Conservation (phyloP, 2,329 filamentous ascomycete species). For the Calonectria crousiana region DNA sequence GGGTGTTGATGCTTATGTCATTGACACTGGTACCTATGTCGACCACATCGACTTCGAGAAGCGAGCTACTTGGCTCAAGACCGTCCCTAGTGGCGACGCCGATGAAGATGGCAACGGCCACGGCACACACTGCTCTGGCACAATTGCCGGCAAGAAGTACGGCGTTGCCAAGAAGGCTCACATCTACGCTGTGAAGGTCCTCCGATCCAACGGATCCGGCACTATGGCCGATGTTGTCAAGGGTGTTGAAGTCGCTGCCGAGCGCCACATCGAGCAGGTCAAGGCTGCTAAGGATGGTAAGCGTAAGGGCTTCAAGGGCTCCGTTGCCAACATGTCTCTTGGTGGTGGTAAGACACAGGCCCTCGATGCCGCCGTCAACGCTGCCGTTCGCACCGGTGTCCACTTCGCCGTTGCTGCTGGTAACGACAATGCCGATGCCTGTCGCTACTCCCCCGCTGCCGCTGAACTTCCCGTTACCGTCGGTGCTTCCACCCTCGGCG, state of each 20-base stretch:
- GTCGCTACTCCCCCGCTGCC: constrained; percentile 98
- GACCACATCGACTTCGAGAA: constrained; percentile 98
- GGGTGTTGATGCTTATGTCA: constrained; percentile 98
- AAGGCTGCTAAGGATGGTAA: constrained; percentile 86
- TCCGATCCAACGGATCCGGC: constrained; percentile 95
- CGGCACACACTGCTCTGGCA: constrained; percentile 99
- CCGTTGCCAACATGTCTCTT: constrained; percentile 98
- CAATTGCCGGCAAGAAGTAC: constrained; percentile 97
- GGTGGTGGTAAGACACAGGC: constrained; percentile 96
- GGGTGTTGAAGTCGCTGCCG: constrained; percentile 95
- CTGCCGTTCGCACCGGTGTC: constrained; percentile 89
- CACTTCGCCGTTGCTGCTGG: constrained; percentile 99
- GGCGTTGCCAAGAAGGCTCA: constrained; percentile 99
- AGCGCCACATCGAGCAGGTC: constrained; percentile 80
- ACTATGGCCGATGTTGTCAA: constrained; percentile 99
- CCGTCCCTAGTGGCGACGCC: constrained; percentile 85
- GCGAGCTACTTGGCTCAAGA: constrained; percentile 96
- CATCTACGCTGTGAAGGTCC: constrained; percentile 97
- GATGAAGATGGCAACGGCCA: constrained; percentile 97
- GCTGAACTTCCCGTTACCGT: constrained; percentile 94
- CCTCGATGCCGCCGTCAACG: constrained; percentile 93
- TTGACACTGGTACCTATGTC: constrained; percentile 95
- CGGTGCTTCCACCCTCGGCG: constrained; percentile 91
- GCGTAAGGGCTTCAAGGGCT: constrained; percentile 98
- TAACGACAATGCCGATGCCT: constrained; percentile 98